Evolutionary conservation across 2,329 filamentous ascomycete species (phyloP), one percentile per base, ranked within the genome.

Genomic region (Claviceps digitariae): DNA sequence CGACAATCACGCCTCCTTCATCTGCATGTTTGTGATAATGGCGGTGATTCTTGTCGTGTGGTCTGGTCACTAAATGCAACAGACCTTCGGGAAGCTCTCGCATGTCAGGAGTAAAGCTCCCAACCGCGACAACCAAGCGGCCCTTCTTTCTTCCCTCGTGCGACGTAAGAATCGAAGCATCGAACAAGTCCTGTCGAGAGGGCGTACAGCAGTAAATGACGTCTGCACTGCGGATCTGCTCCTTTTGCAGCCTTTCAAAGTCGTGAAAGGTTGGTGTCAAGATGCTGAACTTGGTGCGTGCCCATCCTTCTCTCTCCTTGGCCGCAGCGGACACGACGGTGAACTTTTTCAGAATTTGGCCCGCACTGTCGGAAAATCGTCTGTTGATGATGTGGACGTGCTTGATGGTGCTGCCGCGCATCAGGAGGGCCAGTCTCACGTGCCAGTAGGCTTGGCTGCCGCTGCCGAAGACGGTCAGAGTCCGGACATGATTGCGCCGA

Each of bases 381-480:
- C 87, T 83, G 63, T 90, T 94, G 64, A 95, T 83, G 62, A 96
- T 84, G 69, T 91, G 84, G 48, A 96, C 78, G 55, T 85, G 81
- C 61, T 84, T 83, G 60, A 95, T 84, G 21, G 88, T 87, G 47
- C 71, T 52, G 1, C 81, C 81, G 23, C 78, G 84, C 50, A 93
- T 75, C 57, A 91, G 76, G 12, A 97, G 76, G 0, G 90, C 84
- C 4, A 97, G 77, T 1, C 90, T 84, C 45, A 95, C 81, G 66
- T 96, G 91, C 90, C 90, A 97, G 72, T 91, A 95, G 13, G 91
- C 91, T 71, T 96, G 90, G 60, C 85, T 82, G 47, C 91, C 91
- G 36, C 86, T 84, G 25, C 91, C 91, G 66, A 96, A 97, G 52
- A 95, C 84, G 15, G 85, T 83, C 12, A 96, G 64, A 15, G 83